phyloP scores from a whole-genome alignment of 108 stramenopile genomes.

The Cyclostephanos tholiformis region DNA sequence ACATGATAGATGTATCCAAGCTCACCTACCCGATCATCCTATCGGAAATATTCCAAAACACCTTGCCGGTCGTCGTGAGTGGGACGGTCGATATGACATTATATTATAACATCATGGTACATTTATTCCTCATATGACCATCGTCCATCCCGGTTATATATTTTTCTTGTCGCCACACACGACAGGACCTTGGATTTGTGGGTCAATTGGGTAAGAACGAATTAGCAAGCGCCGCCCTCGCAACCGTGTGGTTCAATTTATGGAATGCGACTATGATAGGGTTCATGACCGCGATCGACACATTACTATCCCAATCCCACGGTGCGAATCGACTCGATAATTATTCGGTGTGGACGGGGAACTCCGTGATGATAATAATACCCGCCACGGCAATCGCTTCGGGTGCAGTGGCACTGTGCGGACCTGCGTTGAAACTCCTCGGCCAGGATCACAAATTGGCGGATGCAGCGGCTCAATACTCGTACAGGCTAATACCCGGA shows the following conservation, averaged over 20 bases:
- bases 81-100: constrained; percentile 15
- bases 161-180: too few species aligned
- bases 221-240: constrained; percentile 47
- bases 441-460: constrained; percentile 45
- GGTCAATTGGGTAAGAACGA: constrained; percentile 51
- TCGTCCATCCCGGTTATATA: too few species aligned
- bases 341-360: constrained; percentile 49
- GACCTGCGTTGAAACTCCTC: constrained; percentile 45
- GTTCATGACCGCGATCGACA: constrained; percentile 54
- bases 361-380: constrained; percentile 29
- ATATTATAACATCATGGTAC: too few species aligned
- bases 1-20: constrained; percentile 25
- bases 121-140: too few species aligned
- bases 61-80: constrained; percentile 34
- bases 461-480: constrained; percentile 41
- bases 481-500: constrained; percentile 49
- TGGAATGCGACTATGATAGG: constrained; percentile 53
- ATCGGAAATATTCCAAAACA: constrained; percentile 51
- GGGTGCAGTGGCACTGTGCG: constrained; percentile 42
- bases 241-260: constrained; percentile 56
- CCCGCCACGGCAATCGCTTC: constrained; percentile 20
- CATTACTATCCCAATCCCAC: constrained; percentile 43
- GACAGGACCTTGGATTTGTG: constrained; percentile 28
- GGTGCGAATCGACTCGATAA: constrained; percentile 45
- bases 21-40: constrained; percentile 44